Evolutionary conservation across 2,329 filamentous ascomycete genomes (phyloP), one percentile per base, ranked within the genome.

Genomic region (Colletotrichum zoysiae): DNA sequence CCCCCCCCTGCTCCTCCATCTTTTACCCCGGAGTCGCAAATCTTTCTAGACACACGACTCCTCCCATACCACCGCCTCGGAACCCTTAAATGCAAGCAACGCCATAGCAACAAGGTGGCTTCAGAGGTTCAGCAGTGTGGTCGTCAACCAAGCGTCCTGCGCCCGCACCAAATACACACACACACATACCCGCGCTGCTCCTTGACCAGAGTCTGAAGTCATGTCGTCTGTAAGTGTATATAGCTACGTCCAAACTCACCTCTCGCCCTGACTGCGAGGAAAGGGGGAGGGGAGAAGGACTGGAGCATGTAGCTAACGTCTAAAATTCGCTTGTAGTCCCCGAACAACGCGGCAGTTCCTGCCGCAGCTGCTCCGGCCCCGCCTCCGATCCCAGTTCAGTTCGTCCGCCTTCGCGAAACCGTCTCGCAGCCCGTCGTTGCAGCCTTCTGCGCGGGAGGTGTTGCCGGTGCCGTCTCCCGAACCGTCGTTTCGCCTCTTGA

Each of bases 401-500:
- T 60, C 61, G 53, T 50, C 44, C 82, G 84, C 40, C 74, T 87
- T 64, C 83, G 81, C 58, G 83, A 87, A 63, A 82, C 86, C 71
- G 67, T 98, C 74, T 92, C 95, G 12, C 93, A 97, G 74, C 95
- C 95, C 5, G 91, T 98, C 50, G 84, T 95, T 44, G 95, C 96
- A 53, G 95, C 96, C 44, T 99, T 99, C 79, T 92, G 97, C 78
- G 96, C 94, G 40, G 96, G 96, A 73, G 96, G 96, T 76, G 91
- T 98, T 30, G 96, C 96, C 20, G 96, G 96, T 70, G 96, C 96
- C 55, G 95, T 99, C n/a, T 98, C 96, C 42, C 90, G 96, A 79
- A 99, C 96, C 33, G 95, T 98, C 59, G 96, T 99, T 5, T 98
- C 95, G 20, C 96, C 96, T 4, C 90, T 99, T 48, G 96, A 99